phyloP scores from a whole-genome alignment of 352 stramenopile genomes.

The Phytopythium helicoides region DNA sequence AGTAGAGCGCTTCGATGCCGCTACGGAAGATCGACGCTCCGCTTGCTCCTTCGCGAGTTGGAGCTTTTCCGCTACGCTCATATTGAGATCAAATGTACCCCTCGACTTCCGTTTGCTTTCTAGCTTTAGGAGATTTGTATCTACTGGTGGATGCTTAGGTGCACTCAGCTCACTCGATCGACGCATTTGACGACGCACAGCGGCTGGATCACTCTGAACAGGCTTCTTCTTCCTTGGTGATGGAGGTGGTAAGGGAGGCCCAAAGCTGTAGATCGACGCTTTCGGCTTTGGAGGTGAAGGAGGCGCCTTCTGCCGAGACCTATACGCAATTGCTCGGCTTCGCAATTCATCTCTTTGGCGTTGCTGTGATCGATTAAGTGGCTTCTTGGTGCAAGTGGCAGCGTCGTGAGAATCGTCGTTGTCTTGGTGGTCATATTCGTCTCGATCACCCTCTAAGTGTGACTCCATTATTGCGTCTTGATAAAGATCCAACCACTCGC shows the following conservation, averaged over 20 bases:
- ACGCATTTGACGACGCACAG: slow-evolving; percentile 51
- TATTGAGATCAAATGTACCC: slow-evolving; percentile 53
- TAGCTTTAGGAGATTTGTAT: slow-evolving; percentile 52
- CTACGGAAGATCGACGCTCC: slow-evolving; percentile 20
- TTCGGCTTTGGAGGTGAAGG: slow-evolving; percentile 51
- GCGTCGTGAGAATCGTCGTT: slow-evolving; percentile 11
- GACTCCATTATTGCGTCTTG: slow-evolving; percentile 29
- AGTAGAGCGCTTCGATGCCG: slow-evolving; percentile 6
- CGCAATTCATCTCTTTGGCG: slow-evolving; percentile 66
- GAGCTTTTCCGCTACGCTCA: slow-evolving; percentile 67
- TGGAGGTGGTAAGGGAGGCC: slow-evolving; percentile 29
- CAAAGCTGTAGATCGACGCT: slow-evolving; percentile 51
- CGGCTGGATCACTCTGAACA: slow-evolving; percentile 20
- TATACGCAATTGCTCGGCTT: slow-evolving; percentile 54
- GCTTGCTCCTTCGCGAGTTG: slow-evolving; percentile 51
- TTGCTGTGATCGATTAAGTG: slow-evolving; percentile 52
- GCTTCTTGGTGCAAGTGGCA: slow-evolving; percentile 21
- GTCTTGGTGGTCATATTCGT: slow-evolving; percentile 28
- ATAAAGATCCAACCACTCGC: slow-evolving; percentile 46
- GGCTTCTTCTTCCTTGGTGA: slow-evolving; percentile 39
- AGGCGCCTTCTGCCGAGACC: slow-evolving; percentile 57
- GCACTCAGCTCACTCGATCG: slow-evolving; percentile 61
- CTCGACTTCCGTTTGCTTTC: slow-evolving; percentile 62
- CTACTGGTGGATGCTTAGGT: slow-evolving; percentile 56
- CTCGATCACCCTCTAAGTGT: slow-evolving; percentile 18